Conservation (phyloP, 495 filamentous ascomycete species). For the Haplographium delicatum region DNA sequence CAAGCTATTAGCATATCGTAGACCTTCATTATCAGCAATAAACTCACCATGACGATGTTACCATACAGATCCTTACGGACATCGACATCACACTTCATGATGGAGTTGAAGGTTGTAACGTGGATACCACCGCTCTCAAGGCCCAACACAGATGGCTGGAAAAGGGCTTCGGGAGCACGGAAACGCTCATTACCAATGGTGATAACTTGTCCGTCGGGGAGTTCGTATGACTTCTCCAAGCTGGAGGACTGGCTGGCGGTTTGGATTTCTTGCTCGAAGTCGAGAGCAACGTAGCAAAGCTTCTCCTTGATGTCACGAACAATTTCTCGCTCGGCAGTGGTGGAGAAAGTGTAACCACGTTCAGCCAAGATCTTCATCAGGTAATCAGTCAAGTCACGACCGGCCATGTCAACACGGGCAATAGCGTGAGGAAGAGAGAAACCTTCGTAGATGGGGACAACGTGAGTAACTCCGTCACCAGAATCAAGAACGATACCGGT, state of each 20-base stretch:
- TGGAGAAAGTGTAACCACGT: constrained; percentile 99
- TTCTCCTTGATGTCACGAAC: constrained; percentile 99
- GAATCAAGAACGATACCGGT: constrained; percentile 99
- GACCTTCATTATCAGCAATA: not conserved
- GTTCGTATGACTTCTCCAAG: constrained; percentile 99
- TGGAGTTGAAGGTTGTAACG: constrained; percentile 99
- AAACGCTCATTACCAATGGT: constrained; percentile 99
- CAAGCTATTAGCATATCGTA: constrained; percentile 36
- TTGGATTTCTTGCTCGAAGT: constrained; percentile 99
- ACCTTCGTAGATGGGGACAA: constrained; percentile 99
- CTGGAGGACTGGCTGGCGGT: constrained; percentile 93
- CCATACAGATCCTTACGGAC: constrained; percentile 99
- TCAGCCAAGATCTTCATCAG: constrained; percentile 99
- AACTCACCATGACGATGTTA: constrained; percentile 98
- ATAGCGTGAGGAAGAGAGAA: constrained; percentile 99
- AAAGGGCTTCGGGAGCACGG: constrained; percentile 98
- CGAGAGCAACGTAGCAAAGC: constrained; percentile 98
- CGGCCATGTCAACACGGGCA: constrained; percentile 99
- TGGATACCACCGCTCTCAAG: constrained; percentile 98
- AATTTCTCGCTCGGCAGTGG: constrained; percentile 99
- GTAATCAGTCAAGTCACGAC: constrained; percentile 99
- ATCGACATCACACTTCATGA: constrained; percentile 99
- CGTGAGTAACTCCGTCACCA: constrained; percentile 99
- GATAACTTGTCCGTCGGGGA: constrained; percentile 99
- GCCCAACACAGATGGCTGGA: constrained; percentile 97